Evolutionary conservation across 768 basidiomycete genomes (phyloP), one percentile per base, ranked within the genome.

Genomic region (Hysterangium stoloniferum): DNA sequence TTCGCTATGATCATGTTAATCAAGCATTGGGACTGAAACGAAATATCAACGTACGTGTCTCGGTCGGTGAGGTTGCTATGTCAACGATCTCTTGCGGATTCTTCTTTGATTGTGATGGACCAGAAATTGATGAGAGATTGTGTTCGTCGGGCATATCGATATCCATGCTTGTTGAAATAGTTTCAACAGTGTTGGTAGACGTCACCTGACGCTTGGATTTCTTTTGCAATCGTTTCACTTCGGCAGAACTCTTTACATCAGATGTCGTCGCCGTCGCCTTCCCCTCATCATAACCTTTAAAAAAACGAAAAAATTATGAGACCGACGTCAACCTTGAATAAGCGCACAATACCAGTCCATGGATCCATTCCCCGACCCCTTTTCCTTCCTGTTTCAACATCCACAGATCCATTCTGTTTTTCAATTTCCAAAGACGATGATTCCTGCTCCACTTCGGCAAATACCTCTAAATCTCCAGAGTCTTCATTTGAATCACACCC

Each of bases 21-120:
- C 2, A 33, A 6, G 8, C 5, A 15, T 11, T 4, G 31, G 13
- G 6, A 13, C 20, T 27, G 22, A 51, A 58, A 6, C 46, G 48
- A 17, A 45, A 22, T 58, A 60, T 49, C 53, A 59, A 37, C 60
- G 61, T 17, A 43, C 56, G 22, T 8, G 27, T 12, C 11, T 57
- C 62, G 62, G 66, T 80, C 86, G 84, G 52, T 79, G 75, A 57
- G 86, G 87, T 4, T 81, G 80, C 64, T 86, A 84, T 25, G 83
- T 59, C 0, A 63, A 65, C 25, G 73, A 71, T 57, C 81, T 71
- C 61, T 74, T 72, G 27, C 77, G 74, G 61, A 76, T 79, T 51
- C 58, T 59, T 24, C 54, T 52, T 13, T 50, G 33, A 4, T 17
- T 37, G n/a, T 7, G 20, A 36, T 37, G 11, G n/a, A 27, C 54